Evolutionary conservation across 495 filamentous ascomycete species (phyloP), one percentile per base, ranked within the genome.

Genomic region (Pyrenopolyporus hunteri): DNA sequence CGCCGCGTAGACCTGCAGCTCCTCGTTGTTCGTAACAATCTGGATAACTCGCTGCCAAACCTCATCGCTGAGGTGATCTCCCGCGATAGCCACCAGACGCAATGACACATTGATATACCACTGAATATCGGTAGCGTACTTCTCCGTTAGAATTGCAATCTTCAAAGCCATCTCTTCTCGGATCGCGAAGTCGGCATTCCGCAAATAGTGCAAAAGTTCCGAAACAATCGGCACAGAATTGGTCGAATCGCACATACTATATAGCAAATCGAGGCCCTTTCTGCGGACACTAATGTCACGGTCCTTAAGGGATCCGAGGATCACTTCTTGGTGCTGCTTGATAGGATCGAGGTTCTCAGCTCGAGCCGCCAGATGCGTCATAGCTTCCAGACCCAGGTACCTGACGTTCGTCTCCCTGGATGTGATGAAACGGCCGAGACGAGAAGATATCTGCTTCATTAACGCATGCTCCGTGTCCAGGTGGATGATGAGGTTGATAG

Each of bases 41-140:
- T 98, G 95, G 61, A 97, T 97, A 51, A 99, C 93, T 63, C 95
- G 87, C 63, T 99, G 95, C 95, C 95, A 99, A 19, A 99, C 95
- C 76, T 99, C 95, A 50, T 99, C 95, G 73, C 93, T 97, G 50
- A 99, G 93, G 75, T 98, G 95, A 67, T 99, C 95, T 57, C 95
- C 95, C 7, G 95, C 95, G 82, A 97, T 89, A 20, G 95, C 92
- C 53, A 99, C 90, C 22, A 99, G 84, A 46, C 93, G 89, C 61
- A 99, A 77, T 3, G 94, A 96, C 57, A 97, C 96, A 70, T 99
- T 92, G 53, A 99, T 95, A 76, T 99, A 99, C 95, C 95, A 99
- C 72, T 97, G 92, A 11, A 96, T 89, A 70, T 99, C 93, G 0
- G 93, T 97, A 17, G 95, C 95, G 69, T 98, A 99, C 71, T 98